phyloP scores from a whole-genome alignment of 225 moss, liverwort and hornwort genomes.

The Thuidium tamariscinum region DNA sequence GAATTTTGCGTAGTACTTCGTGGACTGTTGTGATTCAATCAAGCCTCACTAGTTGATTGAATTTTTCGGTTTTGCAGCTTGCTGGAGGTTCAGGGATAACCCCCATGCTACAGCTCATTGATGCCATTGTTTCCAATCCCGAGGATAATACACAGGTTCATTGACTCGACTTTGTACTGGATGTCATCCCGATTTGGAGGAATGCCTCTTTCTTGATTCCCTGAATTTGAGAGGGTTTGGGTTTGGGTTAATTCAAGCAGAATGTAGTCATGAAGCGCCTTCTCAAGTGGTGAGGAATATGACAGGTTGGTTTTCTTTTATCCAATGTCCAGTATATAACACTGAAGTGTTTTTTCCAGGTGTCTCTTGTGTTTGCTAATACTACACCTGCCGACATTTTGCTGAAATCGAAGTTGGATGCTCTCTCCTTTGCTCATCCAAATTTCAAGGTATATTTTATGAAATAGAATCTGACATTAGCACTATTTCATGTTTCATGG shows the following conservation, averaged over 20 bases:
- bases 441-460: constrained; percentile 63
- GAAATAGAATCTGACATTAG: background rate
- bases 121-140: constrained; percentile 76
- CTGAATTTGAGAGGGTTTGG: background rate
- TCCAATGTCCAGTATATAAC: background rate
- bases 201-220: background rate
- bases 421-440: constrained; percentile 49
- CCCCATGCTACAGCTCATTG: constrained; percentile 81
- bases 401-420: constrained; percentile 62
- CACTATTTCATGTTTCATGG: background rate
- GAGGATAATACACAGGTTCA: constrained; percentile 69
- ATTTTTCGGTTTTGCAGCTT: constrained; percentile 33
- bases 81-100: constrained; percentile 91
- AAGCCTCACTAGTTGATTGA: background rate
- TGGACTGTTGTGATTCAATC: background rate
- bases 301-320: background rate
- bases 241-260: background rate
- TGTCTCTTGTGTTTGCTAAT: constrained; percentile 68
- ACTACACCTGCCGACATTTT: constrained; percentile 60
- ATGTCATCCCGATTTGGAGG: background rate
- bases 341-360: constrained; percentile 25
- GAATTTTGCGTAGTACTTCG: background rate
- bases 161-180: background rate
- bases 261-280: background rate
- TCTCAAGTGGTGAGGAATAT: background rate